Base-by-base conservation (phyloP, 352 stramenopile species). In the Phytopythium helicoides region DNA sequence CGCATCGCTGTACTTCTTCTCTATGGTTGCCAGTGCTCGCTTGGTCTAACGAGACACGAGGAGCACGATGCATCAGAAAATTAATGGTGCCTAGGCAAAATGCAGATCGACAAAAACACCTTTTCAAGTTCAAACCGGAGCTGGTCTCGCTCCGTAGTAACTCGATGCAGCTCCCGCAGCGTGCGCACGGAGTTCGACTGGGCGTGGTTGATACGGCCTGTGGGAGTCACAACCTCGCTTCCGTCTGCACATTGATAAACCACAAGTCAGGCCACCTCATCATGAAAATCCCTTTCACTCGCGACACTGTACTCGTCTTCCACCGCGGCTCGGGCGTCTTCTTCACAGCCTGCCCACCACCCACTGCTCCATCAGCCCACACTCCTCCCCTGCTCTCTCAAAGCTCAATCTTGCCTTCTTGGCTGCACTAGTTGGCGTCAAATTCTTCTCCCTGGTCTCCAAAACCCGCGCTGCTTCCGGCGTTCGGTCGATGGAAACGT, bases 81-180 rank as follows among this genome's bases (percentile, higher is more conserved):
- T 3, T 16, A 21, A 0, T 1, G 25, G 3, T 16, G 12, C 21
- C 22, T 47, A 42, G 0, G 6, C 28, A 10, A 34, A 21, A 26
- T 10, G 41, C n/a, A n/a, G n/a, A n/a, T n/a, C n/a, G n/a, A n/a
- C n/a, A n/a, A n/a, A n/a, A n/a, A 19, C 19, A 86, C 73, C 68
- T 71, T 77, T 11, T 92, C 77, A 19, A 94, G 55, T 45, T 94
- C 82, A 42, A 86, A 86, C 4, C 73, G 77, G 3, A 94, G 72
- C 41, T 89, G 82, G 48, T 94, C 85, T n/a, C 81, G 67, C 37
- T 92, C 80, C 0, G 77, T 81, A 1, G 71, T 82, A 14, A 89
- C 69, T 11, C 71, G 68, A 14, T 87, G 79, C 11, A 94, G 71
- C 38, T 94, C 71, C 21, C 79, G 63, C 28, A 78, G 58, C 3